A percentile compares a stretch with the other conserved stretches of the same genome.
Conservation (phyloP, 176 grass and related monocot species). For the Musa itinerans region DNA sequence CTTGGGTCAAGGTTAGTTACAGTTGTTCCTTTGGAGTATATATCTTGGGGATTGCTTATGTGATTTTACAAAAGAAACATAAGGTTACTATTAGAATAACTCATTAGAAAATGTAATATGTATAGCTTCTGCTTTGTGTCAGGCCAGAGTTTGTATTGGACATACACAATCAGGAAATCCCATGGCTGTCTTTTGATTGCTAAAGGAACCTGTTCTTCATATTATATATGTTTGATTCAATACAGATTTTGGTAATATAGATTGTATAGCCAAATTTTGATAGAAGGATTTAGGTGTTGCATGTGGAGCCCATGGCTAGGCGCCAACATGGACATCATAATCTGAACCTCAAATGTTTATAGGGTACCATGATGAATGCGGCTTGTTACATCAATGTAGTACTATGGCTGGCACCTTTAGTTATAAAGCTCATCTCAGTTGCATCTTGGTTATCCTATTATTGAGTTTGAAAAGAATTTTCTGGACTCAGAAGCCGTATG, state of each 20-base stretch:
- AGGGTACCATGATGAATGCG: too few relatives aligned
- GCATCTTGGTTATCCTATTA: too few relatives aligned
- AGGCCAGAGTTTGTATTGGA: not conserved
- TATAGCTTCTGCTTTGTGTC: not conserved
- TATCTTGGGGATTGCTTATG: not conserved
- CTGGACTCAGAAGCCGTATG: too few relatives aligned
- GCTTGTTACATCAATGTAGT: too few relatives aligned
- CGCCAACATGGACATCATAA: too few relatives aligned
- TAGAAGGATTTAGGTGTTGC: not conserved
- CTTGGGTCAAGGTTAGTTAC: slow-evolving; percentile 22
- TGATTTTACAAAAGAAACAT: not conserved
- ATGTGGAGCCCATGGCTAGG: not conserved
- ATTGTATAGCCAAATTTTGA: not conserved
- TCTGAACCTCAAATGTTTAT: too few relatives aligned
- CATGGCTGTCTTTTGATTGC: not conserved
- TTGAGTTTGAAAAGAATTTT: too few relatives aligned
- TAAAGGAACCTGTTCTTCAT: not conserved
- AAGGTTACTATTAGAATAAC: not conserved
- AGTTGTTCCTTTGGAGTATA: not conserved
- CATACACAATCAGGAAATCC: not conserved
- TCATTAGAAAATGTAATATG: not conserved
- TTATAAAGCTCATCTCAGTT: too few relatives aligned
- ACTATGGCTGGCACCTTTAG: too few relatives aligned
- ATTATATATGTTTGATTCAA: too few relatives aligned
- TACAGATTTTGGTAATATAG: too few relatives aligned